Evolutionary conservation across 1,139 yeast species (phyloP), one percentile per base, ranked within the genome.

Genomic region (Schwanniomyces etchellsii): DNA sequence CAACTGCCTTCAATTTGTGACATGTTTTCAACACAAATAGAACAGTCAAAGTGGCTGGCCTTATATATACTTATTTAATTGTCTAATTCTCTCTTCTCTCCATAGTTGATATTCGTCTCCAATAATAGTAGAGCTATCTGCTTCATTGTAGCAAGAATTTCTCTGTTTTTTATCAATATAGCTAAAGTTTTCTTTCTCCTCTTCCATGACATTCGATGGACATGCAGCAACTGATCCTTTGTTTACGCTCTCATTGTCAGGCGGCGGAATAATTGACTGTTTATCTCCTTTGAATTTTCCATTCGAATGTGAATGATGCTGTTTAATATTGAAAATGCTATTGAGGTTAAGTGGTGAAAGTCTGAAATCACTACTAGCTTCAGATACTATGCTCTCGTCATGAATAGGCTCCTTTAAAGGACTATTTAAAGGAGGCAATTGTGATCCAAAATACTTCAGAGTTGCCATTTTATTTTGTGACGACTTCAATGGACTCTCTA

Each of bases 41-140:
- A n/a, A n/a, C n/a, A n/a, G n/a, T n/a, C n/a, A n/a, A n/a, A n/a
- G n/a, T n/a, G n/a, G n/a, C n/a, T n/a, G n/a, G n/a, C n/a, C n/a
- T n/a, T n/a, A n/a, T n/a, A n/a, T n/a, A n/a, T n/a, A n/a, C n/a
- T n/a, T 18, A 18, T 18, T 18, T 18, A 18, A 18, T n/a, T 18
- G 21, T 33, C 50, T 52, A 22, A 66, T 59, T 36, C 52, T 50
- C 35, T 64, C 70, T 17, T 55, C 56, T 34, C 70, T 48, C 74
- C 74, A 67, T 10, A 43, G 43, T 32, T 57, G 55, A 38, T 64
- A 66, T 10, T 23, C 25, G 26, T 64, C 70, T 4, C 68, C 68
- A 14, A 60, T 48, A 20, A 65, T 48, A 2, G 68, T 60, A 1
- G 71, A 62, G 28, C 61, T 60, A 28, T 64, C 65, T 28, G 55